These are phyloP conservation scores for Cercospora sojina DNA, from an alignment of 2,329 filamentous ascomycete genomes.

Conservation along the genomic window DNA sequence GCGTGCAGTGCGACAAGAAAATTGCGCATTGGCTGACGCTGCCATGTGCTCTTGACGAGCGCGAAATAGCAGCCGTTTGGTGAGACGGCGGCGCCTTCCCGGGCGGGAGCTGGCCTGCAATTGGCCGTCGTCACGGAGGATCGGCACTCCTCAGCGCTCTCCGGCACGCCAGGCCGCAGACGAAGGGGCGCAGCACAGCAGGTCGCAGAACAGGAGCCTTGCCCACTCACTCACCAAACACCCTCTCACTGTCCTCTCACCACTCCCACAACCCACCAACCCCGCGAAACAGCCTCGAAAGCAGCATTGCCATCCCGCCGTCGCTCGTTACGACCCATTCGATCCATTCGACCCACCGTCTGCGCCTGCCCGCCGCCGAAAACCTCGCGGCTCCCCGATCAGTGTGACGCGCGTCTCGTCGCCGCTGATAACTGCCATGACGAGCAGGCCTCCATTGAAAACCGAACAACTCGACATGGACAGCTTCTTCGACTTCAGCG, in stretches of 20 bases:
- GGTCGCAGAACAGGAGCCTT: neutral
- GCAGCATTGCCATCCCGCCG: neutral
- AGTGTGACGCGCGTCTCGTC: constrained; percentile 12
- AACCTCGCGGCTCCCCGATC: neutral
- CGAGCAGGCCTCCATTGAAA: constrained; percentile 35
- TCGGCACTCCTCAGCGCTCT: neutral
- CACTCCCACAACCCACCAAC: neutral
- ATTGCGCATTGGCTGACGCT: neutral
- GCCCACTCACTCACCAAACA: neutral
- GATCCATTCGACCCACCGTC: neutral
- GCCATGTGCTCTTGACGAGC: neutral
- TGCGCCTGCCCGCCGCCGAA: neutral
- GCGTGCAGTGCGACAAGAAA: neutral
- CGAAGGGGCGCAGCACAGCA: constrained; percentile 2
- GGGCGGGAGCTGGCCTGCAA: neutral
- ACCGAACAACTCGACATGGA: constrained; percentile 43
- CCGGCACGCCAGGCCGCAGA: neutral
- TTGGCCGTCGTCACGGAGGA: neutral
- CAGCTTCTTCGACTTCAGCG: constrained; percentile 43
- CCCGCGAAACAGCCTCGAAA: neutral
- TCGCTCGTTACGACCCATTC: neutral
- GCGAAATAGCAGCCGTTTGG: neutral
- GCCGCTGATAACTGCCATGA: constrained; percentile 21
- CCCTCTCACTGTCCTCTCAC: neutral
- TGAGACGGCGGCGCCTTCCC: neutral